Base-by-base conservation (phyloP, 1,139 yeast genomes). In the Geotrichum fermentans region DNA sequence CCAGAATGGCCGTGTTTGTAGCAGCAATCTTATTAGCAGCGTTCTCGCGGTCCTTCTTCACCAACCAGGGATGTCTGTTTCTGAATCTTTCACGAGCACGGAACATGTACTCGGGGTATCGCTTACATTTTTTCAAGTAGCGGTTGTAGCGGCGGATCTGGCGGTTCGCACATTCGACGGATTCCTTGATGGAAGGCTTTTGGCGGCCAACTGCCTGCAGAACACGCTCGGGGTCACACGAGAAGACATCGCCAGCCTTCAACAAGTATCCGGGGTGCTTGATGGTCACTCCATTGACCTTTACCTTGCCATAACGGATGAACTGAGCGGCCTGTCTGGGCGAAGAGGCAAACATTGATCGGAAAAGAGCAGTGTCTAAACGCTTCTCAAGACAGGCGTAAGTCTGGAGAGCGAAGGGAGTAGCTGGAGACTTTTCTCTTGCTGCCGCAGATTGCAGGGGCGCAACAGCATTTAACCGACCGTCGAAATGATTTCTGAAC, bases 301-400 rank as follows among this genome's bases (percentile, higher is more conserved):
- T 72, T 16, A 92, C 98, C 58, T 83, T 75, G 0, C 96, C 96
- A 47, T 81, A 82, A 24, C 86, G 69, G 53, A 92, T 82, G 61
- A 85, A 89, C 64, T 86, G 90, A 58, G 96, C 80, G 1, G 98
- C 96, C 68, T 92, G 97, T 73, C 97, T 82, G 6, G 88, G 80
- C 6, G 96, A 86, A 5, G 96, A 79, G 3, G 98, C 96, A 72
- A 92, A 90, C 84, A 92, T 76, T 33, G 97, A 75, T 67, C 98
- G 80, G 71, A 87, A 92, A 11, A 92, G 62, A 1, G 97, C 97
- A 63, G 83, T 79, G 65, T 92, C 98, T 37, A 92, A 75, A 63
- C 98, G 75, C 64, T 83, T 84, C 65, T 92, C 98, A 54, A 94
- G 72, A 3, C 82, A 82, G 4, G 95, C 96, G 68, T 75, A 92